Evolutionary conservation across 441 rosid species (phyloP).

Genomic region (Isatis lusitanica): DNA sequence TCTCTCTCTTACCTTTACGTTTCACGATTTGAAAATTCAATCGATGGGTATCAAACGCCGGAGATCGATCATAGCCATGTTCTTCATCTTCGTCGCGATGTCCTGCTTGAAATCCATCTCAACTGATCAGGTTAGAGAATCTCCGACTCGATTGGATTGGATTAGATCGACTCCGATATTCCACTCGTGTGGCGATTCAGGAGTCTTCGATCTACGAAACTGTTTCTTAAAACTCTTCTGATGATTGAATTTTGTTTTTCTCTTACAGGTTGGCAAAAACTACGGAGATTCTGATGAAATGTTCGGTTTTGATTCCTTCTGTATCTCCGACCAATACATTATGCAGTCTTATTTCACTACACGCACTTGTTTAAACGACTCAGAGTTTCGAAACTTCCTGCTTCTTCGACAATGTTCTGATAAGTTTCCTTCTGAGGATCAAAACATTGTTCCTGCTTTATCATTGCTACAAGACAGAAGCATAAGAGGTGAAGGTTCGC

Average conservation of each 20-base stretch:
- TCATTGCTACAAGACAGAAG: slow-evolving; percentile 41
- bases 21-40: neutral
- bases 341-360: slow-evolving; percentile 55
- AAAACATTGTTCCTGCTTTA: slow-evolving; percentile 23
- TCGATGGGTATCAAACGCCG: slow-evolving; percentile 17
- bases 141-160: neutral
- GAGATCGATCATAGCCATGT: neutral
- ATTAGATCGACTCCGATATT: too few relatives aligned
- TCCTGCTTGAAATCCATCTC: neutral
- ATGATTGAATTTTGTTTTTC: neutral
- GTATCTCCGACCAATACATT: slow-evolving; percentile 43
- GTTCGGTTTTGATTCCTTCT: neutral
- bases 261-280: slow-evolving; percentile 10
- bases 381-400: slow-evolving; percentile 49
- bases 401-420: slow-evolving; percentile 38
- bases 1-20: neutral
- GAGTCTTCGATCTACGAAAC: too few relatives aligned
- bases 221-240: too few relatives aligned
- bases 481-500: slow-evolving; percentile 84
- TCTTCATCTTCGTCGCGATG: slow-evolving; percentile 10
- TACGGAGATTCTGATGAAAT: neutral
- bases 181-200: too few relatives aligned
- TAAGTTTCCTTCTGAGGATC: slow-evolving; percentile 29
- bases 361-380: slow-evolving; percentile 44
- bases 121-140: slow-evolving; percentile 5